Base-by-base conservation (phyloP, 1,284 basidiomycete genomes). In the Ceratobasidium sp. region DNA sequence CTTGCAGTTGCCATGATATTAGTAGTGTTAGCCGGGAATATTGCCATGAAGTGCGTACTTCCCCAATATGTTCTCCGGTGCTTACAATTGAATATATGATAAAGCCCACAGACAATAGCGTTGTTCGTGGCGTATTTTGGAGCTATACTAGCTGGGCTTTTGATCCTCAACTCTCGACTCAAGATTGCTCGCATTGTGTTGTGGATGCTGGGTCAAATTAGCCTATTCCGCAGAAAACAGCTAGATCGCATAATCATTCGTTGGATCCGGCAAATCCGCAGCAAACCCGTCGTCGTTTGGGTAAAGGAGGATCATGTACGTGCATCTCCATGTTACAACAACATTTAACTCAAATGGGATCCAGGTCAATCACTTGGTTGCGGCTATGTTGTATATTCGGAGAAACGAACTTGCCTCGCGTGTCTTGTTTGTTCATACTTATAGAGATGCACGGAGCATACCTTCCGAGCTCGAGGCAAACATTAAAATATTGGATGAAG, bases 351-450 rank as follows among this genome's bases (percentile, higher is more conserved):
- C 20, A 49, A 47, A 4, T 42, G 33, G 23, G 20, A 13, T 35
- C 1, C 63, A 91, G 90, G 89, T 92, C 77, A 88, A 91, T 79
- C 84, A 86, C 60, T 80, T 93, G 1, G 88, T 91, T 79, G 86
- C 88, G 66, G 90, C 90, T 86, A 85, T 92, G 47, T 81, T 88
- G 23, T 93, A 93, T 79, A 90, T 92, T 10, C 82, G 85, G 58
- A 84, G 85, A 77, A 92, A 91, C 80, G 92, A 93, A 82, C 89
- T 90, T 76, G 91, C 92, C 0, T 87, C 90, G 0, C 86, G 87
- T 79, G 80, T 92, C 78, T 91, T 91, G 82, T 86, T 93, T 39
- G 86, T 91, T 0, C 90, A 92, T 80, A 92, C 91, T 80, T 86
- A 87, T 76, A 85, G 88, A 56, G 83, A 84, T 54, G 87, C 83